phyloP scores from a whole-genome alignment of 495 filamentous ascomycete genomes.

The Xanthoparmelia taractica region DNA sequence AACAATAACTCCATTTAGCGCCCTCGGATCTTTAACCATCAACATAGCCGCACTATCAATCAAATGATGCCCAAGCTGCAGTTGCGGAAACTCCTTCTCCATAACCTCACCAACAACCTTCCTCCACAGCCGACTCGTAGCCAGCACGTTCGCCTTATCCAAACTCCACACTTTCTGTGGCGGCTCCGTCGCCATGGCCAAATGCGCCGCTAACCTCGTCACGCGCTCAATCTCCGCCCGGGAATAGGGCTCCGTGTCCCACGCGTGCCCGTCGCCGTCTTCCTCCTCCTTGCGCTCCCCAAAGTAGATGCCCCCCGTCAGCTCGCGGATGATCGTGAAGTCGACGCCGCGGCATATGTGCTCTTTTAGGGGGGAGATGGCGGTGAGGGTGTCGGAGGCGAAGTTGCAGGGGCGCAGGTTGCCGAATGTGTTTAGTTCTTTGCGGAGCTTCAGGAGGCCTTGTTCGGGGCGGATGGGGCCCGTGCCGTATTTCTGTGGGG shows the following conservation, averaged over 20 bases:
- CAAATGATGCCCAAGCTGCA: slow-evolving; percentile 80
- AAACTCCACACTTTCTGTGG: slow-evolving; percentile 78
- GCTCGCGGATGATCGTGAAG: slow-evolving; percentile 91
- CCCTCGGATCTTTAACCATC: slow-evolving; percentile 89
- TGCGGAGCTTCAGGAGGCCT: slow-evolving; percentile 86
- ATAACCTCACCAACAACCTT: slow-evolving; percentile 74
- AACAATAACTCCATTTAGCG: slow-evolving; percentile 86
- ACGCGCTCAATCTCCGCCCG: slow-evolving; percentile 85
- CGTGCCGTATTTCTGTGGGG: slow-evolving; percentile 78
- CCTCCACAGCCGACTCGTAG: slow-evolving; percentile 83
- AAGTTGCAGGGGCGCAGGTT: slow-evolving; percentile 98
- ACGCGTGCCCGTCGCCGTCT: slow-evolving; percentile 62
- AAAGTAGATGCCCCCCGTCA: slow-evolving; percentile 96
- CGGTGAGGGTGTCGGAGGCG: slow-evolving; percentile 79
- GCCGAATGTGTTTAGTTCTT: slow-evolving; percentile 88
- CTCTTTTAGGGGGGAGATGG: slow-evolving; percentile 81
- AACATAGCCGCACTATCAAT: slow-evolving; percentile 96
- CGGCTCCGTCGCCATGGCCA: slow-evolving; percentile 73
- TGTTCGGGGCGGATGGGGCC: slow-evolving; percentile 87
- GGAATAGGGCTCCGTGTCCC: slow-evolving; percentile 87
- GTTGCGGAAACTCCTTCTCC: slow-evolving; percentile 77
- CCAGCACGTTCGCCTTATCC: slow-evolving; percentile 97
- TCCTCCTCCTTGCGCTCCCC: slow-evolving; percentile 85
- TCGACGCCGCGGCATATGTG: slow-evolving; percentile 79
- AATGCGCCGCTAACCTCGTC: slow-evolving; percentile 69